These are phyloP conservation scores for Mycosphaerella sp. DNA, from an alignment of 2,329 filamentous ascomycete genomes.

Conservation along the genomic window DNA sequence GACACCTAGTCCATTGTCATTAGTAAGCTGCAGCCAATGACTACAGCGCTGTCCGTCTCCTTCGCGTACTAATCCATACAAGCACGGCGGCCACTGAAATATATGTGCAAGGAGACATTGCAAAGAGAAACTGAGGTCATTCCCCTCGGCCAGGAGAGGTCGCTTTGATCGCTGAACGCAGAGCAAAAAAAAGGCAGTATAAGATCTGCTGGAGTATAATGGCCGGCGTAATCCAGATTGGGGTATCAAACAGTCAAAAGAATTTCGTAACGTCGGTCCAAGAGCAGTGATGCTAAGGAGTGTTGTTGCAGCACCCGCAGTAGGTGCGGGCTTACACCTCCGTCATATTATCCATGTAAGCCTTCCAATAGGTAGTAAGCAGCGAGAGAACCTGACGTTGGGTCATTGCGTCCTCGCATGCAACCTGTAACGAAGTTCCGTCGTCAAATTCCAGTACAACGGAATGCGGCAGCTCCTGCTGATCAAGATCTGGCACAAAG, in stretches of 20 bases:
- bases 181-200: neutral
- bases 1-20: neutral
- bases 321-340: neutral
- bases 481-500: conserved; percentile 78
- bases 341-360: conserved; percentile 5
- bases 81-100: neutral
- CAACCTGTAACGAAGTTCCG: conserved; percentile 57
- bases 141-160: neutral
- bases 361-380: conserved; percentile 29
- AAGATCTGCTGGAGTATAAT: neutral
- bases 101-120: neutral
- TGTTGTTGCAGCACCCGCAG: neutral
- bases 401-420: conserved; percentile 52
- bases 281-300: neutral
- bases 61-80: neutral
- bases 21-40: neutral
- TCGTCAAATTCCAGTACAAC: conserved; percentile 58
- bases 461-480: conserved; percentile 89
- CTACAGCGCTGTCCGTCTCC: neutral
- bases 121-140: neutral
- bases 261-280: neutral
- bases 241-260: neutral
- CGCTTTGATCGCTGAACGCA: neutral
- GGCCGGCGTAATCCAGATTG: neutral
- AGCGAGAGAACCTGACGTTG: conserved; percentile 45